Conservation (phyloP, 768 basidiomycete genomes). For the Collybia nuda region DNA sequence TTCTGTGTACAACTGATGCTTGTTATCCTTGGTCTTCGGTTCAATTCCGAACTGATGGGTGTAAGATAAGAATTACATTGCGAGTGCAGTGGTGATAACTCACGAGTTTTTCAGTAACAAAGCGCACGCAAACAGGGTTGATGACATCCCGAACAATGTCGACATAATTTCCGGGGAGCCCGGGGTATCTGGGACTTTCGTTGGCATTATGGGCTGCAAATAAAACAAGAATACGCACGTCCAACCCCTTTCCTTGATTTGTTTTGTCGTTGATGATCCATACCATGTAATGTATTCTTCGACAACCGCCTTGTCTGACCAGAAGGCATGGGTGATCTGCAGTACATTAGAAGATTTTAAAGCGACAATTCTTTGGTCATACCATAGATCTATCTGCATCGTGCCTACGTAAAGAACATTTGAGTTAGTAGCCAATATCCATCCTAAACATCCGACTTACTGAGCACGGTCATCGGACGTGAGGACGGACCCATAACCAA, state of each 20-base stretch:
- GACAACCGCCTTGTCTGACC: not conserved
- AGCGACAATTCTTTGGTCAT: too few species aligned
- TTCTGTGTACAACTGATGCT: conserved; percentile 42
- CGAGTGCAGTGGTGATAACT: conserved; percentile 3
- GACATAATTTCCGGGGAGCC: conserved; percentile 33
- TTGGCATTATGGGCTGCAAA: not conserved
- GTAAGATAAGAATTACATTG: not conserved
- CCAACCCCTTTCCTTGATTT: conserved; percentile 30
- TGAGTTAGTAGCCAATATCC: too few species aligned
- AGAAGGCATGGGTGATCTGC: too few species aligned
- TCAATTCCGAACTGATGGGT: conserved; percentile 39
- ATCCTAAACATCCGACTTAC: too few species aligned
- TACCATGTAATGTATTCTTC: conserved; percentile 23
- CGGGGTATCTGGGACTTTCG: conserved; percentile 20
- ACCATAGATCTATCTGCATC: too few species aligned
- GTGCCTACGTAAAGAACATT: too few species aligned
- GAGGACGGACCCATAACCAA: too few species aligned
- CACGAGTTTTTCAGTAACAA: conserved; percentile 38
- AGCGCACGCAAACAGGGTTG: conserved; percentile 40
- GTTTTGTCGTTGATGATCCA: conserved; percentile 19
- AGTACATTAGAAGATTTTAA: too few species aligned
- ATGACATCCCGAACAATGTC: conserved; percentile 51
- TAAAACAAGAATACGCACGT: conserved; percentile 6
- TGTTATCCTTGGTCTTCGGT: conserved; percentile 45
- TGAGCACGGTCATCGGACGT: too few species aligned